Base-by-base conservation (phyloP, 257 asterid species). In the Petrea volubilis region DNA sequence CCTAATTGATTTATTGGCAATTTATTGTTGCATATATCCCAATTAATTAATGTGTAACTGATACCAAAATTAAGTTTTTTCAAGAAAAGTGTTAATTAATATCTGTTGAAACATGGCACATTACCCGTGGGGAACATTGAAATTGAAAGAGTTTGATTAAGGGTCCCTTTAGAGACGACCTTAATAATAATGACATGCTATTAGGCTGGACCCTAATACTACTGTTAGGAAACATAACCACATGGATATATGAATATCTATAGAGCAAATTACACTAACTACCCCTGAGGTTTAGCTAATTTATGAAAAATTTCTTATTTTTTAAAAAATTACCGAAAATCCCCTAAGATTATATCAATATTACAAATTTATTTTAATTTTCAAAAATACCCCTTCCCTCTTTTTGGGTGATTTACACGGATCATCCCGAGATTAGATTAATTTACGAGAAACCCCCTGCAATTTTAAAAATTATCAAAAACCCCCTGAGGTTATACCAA, bases 221-320 rank as follows among this genome's bases (percentile, higher is more conserved):
- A 70, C 23, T 75, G 40, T 67, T 60, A 59, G 72, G 81, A 79
- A 88, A 84, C 95, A 88, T 77, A 88, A 80, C 70, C 90, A 88
- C 95, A 86, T 88, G 95, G 78, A 80, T 75, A 78, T 73, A n/a
- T n/a, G n/a, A n/a, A 84, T 67, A n/a, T n/a, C n/a, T n/a, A n/a
- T n/a, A n/a, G n/a, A n/a, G n/a, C n/a, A n/a, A n/a, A n/a, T n/a
- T n/a, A n/a, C n/a, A n/a, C n/a, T n/a, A n/a, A n/a, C n/a, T n/a
- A n/a, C n/a, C n/a, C n/a, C n/a, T n/a, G n/a, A n/a, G n/a, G n/a
- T n/a, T n/a, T n/a, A n/a, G n/a, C n/a, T n/a, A n/a, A n/a, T n/a
- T n/a, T n/a, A n/a, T n/a, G n/a, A n/a, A n/a, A n/a, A n/a, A n/a
- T n/a, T n/a, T n/a, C n/a, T n/a, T n/a, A n/a, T n/a, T n/a, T n/a